A percentile compares a stretch with the other conserved stretches of the same genome.
Evolutionary conservation across 805 yeast genomes (phyloP).

Genomic region (Saccharomycopsis babjevae): DNA sequence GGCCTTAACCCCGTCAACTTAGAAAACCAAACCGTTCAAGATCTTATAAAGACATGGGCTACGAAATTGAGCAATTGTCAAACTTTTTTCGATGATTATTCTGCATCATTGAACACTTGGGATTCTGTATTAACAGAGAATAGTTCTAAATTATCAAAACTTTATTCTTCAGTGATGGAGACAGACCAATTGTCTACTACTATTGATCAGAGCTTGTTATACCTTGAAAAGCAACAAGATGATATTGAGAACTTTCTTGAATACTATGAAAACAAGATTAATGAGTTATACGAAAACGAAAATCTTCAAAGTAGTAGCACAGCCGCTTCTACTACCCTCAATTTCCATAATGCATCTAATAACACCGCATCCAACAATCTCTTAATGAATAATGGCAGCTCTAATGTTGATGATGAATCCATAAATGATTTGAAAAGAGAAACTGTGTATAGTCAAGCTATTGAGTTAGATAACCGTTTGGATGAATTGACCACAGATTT

Average conservation of each 20-base stretch:
- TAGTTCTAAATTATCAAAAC: slow-evolving; percentile 71
- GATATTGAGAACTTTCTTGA: slow-evolving; percentile 77
- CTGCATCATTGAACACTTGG: slow-evolving; percentile 73
- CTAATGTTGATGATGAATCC: slow-evolving; percentile 25
- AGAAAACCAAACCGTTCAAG: slow-evolving; percentile 87
- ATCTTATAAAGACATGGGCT: slow-evolving; percentile 88
- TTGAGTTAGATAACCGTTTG: slow-evolving; percentile 69
- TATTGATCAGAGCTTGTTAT: slow-evolving; percentile 78
- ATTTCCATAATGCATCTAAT: slow-evolving; percentile 19
- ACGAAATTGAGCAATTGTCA: slow-evolving; percentile 68
- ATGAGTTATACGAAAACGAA: slow-evolving; percentile 23
- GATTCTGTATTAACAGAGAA: slow-evolving; percentile 75
- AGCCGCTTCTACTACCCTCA: slow-evolving; percentile 22
- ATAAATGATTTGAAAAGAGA: slow-evolving; percentile 75
- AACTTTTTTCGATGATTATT: slow-evolving; percentile 62
- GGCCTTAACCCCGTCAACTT: slow-evolving; percentile 65
- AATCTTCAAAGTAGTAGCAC: slow-evolving; percentile 28
- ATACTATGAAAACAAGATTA: slow-evolving; percentile 71
- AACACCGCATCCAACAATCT: neutral
- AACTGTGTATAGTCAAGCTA: slow-evolving; percentile 82
- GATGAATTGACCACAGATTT: slow-evolving; percentile 70
- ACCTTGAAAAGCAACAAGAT: slow-evolving; percentile 85
- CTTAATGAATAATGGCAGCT: slow-evolving; percentile 19
- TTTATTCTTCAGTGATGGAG: slow-evolving; percentile 65
- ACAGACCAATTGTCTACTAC: slow-evolving; percentile 81